Evolutionary conservation across 2,329 filamentous ascomycete genomes (phyloP), one percentile per base, ranked within the genome.

Genomic region (Hirsutella thompsonii): DNA sequence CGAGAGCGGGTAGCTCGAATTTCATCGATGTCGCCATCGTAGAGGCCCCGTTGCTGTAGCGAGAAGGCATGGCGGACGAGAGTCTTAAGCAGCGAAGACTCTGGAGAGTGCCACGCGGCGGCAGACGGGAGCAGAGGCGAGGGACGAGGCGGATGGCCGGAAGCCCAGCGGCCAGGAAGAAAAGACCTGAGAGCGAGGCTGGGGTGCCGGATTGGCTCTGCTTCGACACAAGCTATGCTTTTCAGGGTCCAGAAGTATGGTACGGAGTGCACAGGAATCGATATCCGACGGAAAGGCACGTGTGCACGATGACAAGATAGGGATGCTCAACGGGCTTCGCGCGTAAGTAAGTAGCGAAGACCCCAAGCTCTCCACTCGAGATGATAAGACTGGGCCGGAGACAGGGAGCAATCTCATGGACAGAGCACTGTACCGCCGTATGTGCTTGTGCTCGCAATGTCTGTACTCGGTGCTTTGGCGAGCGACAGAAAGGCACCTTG

Each of bases 1-100:
- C 62, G 45, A 79, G 65, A 37, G 66, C 68, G 8, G 74, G 74
- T 43, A 79, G 67, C 59, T 77, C 70, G 47, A 79, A 78, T 49
- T 63, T 64, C 43, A 55, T 49, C 8, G 10, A 34, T 5, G 16
- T 20, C 20, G 21, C 30, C 37, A 23, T 21, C 43, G 49, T 49
- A 36, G 46, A 45, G 26, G 51, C 45, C 44, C 50, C 50, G 46
- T 55, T 56, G 42, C 48, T 52, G 43, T 55, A 42, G 42, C 52
- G 49, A 49, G 58, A 52, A 45, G 59, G 52, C 59, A 62, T 62
- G 38, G 39, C 43, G 41, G 42, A 35, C 26, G 29, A 30, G 3
- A 30, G 29, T 23, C 11, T 8, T 21, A 26, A 11, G 36, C n/a
- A 30, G 14, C 33, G 19, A 30, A 16, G 40, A 30, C 34, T 21